Percentiles rank a stretch among this genome's conserved stretches.
phyloP scores from a whole-genome alignment of 2,329 filamentous ascomycete species.

The Proliferodiscus dingleyae region DNA sequence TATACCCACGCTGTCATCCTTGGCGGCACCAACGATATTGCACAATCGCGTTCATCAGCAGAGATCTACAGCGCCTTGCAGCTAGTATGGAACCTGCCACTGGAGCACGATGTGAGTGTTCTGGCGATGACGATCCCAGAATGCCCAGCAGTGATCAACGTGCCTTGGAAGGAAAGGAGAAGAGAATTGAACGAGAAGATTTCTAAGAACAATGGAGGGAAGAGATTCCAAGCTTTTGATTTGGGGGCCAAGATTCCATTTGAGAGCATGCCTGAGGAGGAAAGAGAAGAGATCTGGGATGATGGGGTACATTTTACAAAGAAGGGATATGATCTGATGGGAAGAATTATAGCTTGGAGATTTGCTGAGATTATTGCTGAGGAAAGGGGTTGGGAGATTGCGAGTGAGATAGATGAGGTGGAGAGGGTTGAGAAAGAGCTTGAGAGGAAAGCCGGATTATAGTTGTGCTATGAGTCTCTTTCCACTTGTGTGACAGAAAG shows the following conservation, averaged over 20 bases:
- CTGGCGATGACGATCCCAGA: slow-evolving; percentile 62
- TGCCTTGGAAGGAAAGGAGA: background rate
- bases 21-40: slow-evolving; percentile 62
- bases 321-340: slow-evolving; percentile 59
- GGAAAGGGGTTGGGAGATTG: background rate
- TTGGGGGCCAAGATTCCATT: slow-evolving; percentile 51
- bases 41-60: slow-evolving; percentile 32
- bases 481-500: no score
- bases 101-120: slow-evolving; percentile 38
- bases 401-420: no score
- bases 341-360: slow-evolving; percentile 48
- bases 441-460: no score
- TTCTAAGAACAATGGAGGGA: background rate
- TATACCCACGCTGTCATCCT: slow-evolving; percentile 59
- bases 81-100: slow-evolving; percentile 45
- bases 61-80: slow-evolving; percentile 46
- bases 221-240: slow-evolving; percentile 33
- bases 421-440: no score
- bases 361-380: slow-evolving; percentile 45
- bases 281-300: slow-evolving; percentile 51
- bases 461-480: no score
- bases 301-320: slow-evolving; percentile 57
- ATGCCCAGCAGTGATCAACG: slow-evolving; percentile 22
- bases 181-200: slow-evolving; percentile 3
- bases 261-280: slow-evolving; percentile 41